These are phyloP conservation scores for Xanthoceras sorbifolium DNA, from an alignment of 345 rosid genomes.

Conservation along the genomic window DNA sequence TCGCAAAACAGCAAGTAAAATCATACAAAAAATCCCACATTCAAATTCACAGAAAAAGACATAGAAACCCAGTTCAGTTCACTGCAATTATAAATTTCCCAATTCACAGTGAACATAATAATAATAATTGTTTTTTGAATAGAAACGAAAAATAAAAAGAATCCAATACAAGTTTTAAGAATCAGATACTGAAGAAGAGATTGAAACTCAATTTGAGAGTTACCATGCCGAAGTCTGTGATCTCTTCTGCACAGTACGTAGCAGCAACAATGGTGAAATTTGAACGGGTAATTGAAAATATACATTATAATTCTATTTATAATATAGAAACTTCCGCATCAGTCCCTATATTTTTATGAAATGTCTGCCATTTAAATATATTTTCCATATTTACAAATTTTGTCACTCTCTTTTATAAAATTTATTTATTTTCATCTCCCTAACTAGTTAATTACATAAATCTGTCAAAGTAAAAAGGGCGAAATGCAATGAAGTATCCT, in stretches of 20 bases:
- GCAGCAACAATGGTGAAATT: background rate
- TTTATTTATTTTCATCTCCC: too few species aligned
- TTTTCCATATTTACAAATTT: too few species aligned
- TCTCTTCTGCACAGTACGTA: background rate
- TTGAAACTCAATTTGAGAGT: background rate
- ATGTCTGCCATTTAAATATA: too few species aligned
- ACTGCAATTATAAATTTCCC: background rate
- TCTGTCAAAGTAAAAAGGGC: too few species aligned
- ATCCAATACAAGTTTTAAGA: background rate
- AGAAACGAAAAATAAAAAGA: background rate
- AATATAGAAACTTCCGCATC: too few species aligned
- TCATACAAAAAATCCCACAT: background rate
- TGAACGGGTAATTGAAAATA: background rate
- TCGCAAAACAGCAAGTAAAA: background rate
- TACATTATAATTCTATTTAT: background rate
- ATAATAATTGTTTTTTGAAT: background rate
- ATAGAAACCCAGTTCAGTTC: background rate
- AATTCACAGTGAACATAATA: background rate
- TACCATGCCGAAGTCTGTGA: slow-evolving; percentile 25
- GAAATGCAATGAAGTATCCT: too few species aligned
- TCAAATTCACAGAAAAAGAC: background rate
- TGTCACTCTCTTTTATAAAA: too few species aligned
- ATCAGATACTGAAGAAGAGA: background rate
- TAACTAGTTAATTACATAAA: too few species aligned
- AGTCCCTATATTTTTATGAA: too few species aligned